Evolutionary conservation across 805 yeast species (phyloP).

Genomic region (Starmera caribaea): DNA sequence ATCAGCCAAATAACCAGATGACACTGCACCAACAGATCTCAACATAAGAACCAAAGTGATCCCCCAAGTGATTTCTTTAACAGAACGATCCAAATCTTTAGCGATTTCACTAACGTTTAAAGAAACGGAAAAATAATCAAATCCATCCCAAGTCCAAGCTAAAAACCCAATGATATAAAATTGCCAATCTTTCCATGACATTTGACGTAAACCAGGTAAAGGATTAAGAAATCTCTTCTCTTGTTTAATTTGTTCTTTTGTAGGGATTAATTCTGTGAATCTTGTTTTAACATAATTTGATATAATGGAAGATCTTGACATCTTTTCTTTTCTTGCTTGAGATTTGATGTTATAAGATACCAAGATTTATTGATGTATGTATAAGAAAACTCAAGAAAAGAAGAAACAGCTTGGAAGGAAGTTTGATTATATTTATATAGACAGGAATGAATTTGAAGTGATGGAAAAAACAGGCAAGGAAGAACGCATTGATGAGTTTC

Average conservation of each 20-base stretch:
- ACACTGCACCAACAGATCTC: slow-evolving; percentile 54
- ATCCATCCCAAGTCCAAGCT: slow-evolving; percentile 61
- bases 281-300: slow-evolving; percentile 23
- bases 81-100: slow-evolving; percentile 27
- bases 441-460: no score
- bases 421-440: no score
- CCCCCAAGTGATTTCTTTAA: slow-evolving; percentile 47
- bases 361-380: no score
- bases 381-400: no score
- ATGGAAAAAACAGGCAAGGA: no score
- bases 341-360: no score
- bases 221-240: slow-evolving; percentile 48
- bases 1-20: slow-evolving; percentile 54
- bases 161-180: slow-evolving; percentile 42
- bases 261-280: slow-evolving; percentile 39
- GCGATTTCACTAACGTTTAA: slow-evolving; percentile 42
- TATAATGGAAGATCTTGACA: no score
- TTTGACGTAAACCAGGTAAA: slow-evolving; percentile 39
- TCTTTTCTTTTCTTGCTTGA: no score
- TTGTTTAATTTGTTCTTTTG: slow-evolving; percentile 26
- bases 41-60: slow-evolving; percentile 61
- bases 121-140: slow-evolving; percentile 52
- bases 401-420: no score
- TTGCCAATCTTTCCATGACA: slow-evolving; percentile 44
- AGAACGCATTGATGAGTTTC: no score